phyloP scores from a whole-genome alignment of 2,329 filamentous ascomycete genomes.

The Ophiosphaerella herpotricha region DNA sequence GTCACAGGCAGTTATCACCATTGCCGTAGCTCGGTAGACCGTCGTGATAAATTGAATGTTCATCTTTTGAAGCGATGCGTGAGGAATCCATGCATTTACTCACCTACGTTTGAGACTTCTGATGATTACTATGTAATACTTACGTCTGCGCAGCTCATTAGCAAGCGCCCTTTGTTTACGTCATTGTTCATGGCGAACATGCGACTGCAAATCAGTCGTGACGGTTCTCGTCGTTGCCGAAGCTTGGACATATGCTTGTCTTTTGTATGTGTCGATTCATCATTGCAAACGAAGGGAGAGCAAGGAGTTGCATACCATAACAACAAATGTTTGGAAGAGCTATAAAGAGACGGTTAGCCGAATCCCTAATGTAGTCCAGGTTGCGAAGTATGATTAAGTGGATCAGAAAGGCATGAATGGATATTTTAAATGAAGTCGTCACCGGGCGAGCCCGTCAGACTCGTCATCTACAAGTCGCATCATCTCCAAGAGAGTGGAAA shows the following conservation, averaged over 20 bases:
- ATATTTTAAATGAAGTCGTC: conserved; percentile 64
- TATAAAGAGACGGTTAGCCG: neutral
- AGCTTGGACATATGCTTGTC: conserved; percentile 99
- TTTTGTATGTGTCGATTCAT: conserved; percentile 79
- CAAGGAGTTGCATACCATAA: conserved; percentile 24
- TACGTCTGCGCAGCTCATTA: conserved; percentile 24
- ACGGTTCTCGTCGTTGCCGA: conserved; percentile 55
- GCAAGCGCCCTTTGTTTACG: conserved; percentile 18
- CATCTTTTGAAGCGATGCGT: conserved; percentile 36
- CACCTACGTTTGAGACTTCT: conserved; percentile 8
- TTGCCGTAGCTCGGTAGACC: conserved; percentile 81
- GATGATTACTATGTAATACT: neutral
- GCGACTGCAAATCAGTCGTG: conserved; percentile 36
- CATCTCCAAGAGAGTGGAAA: conserved; percentile 37
- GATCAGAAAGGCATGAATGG: conserved; percentile 69
- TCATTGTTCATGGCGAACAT: conserved; percentile 18
- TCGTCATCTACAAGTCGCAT: conserved; percentile 70
- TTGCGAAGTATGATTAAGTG: neutral
- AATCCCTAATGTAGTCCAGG: conserved; percentile 8
- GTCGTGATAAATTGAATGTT: conserved; percentile 69
- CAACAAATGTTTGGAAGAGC: neutral
- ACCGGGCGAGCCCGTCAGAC: conserved; percentile 74
- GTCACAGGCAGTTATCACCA: conserved; percentile 83
- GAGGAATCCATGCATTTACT: conserved; percentile 4
- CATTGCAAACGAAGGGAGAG: conserved; percentile 53